Evolutionary conservation across 352 stramenopile genomes (phyloP).

Genomic region (Blastocystis sp.): DNA sequence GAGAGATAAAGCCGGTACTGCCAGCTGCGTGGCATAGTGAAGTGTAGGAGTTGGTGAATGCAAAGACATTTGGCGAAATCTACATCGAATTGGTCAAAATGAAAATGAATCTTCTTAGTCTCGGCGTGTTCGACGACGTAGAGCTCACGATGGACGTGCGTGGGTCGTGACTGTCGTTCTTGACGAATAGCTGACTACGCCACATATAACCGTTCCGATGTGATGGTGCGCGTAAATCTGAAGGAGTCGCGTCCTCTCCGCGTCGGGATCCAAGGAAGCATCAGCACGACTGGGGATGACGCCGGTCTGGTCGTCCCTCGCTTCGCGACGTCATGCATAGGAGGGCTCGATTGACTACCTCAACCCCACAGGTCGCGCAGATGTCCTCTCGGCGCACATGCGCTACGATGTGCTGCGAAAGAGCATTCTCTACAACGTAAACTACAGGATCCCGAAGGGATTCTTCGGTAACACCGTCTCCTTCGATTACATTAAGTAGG

Average conservation of each 20-base stretch:
- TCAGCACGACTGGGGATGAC: slow-evolving; percentile 43
- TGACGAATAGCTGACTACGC: not conserved
- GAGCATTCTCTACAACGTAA: slow-evolving; percentile 40
- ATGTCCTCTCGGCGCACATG: slow-evolving; percentile 6
- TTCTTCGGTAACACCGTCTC: slow-evolving; percentile 3
- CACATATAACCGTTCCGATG: not conserved
- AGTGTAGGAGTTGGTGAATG: slow-evolving; percentile 45
- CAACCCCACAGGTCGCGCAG: slow-evolving; percentile 16
- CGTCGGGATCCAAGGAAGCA: slow-evolving; percentile 31
- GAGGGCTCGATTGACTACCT: slow-evolving; percentile 42
- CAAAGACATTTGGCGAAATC: slow-evolving; percentile 57
- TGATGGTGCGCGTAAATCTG: slow-evolving; percentile 27
- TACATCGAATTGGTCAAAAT: slow-evolving; percentile 68
- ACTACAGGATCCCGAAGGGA: slow-evolving; percentile 13
- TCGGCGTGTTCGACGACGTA: slow-evolving; percentile 64
- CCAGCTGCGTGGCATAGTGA: not conserved
- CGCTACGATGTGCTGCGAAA: slow-evolving; percentile 45
- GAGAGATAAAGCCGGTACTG: slow-evolving; percentile 28
- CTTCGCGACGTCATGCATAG: not conserved
- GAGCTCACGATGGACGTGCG: slow-evolving; percentile 33
- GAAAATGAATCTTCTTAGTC: slow-evolving; percentile 69
- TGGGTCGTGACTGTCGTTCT: not conserved
- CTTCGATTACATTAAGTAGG: slow-evolving; percentile 50
- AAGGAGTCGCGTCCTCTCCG: slow-evolving; percentile 32
- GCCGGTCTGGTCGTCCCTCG: slow-evolving; percentile 2